These are phyloP conservation scores for Pseudomonodictys pantanalensis DNA, from an alignment of 495 filamentous ascomycete genomes.

Conservation along the genomic window DNA sequence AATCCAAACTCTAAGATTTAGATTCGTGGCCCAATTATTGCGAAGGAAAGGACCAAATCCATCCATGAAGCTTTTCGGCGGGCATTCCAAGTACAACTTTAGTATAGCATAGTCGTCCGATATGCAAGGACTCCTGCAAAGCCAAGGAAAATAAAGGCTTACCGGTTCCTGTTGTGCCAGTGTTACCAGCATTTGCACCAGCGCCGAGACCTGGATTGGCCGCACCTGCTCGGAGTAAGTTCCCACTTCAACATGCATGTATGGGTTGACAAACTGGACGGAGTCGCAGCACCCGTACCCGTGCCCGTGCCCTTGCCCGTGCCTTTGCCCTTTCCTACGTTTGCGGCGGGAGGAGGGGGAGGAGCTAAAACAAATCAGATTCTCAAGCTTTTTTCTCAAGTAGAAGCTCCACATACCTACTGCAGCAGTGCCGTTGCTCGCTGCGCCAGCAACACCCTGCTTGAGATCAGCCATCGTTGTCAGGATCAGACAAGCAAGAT, in stretches of 20 bases:
- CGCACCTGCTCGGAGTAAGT: background rate
- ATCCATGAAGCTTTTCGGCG: too few relatives aligned
- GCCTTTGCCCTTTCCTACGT: conserved; percentile 5
- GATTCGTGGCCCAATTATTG: background rate
- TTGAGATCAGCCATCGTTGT: background rate
- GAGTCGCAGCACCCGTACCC: background rate
- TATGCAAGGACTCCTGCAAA: too few relatives aligned
- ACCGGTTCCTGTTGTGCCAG: conserved; percentile 1
- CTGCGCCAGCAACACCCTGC: background rate
- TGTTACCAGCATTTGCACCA: background rate
- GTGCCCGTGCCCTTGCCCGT: background rate
- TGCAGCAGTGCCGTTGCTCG: background rate
- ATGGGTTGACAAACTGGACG: background rate
- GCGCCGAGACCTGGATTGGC: background rate
- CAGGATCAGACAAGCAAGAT: background rate
- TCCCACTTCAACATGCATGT: background rate
- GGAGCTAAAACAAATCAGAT: background rate
- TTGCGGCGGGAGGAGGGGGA: background rate
- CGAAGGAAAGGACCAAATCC: too few relatives aligned
- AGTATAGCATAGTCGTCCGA: too few relatives aligned
- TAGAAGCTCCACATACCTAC: too few relatives aligned
- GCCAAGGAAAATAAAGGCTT: too few relatives aligned
- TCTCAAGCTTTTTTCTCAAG: too few relatives aligned
- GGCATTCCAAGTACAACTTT: too few relatives aligned
- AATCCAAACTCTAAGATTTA: background rate